Evolutionary conservation across 345 rosid genomes (phyloP), one percentile per base, ranked within the genome.

Genomic region (Lagerstroemia speciosa): DNA sequence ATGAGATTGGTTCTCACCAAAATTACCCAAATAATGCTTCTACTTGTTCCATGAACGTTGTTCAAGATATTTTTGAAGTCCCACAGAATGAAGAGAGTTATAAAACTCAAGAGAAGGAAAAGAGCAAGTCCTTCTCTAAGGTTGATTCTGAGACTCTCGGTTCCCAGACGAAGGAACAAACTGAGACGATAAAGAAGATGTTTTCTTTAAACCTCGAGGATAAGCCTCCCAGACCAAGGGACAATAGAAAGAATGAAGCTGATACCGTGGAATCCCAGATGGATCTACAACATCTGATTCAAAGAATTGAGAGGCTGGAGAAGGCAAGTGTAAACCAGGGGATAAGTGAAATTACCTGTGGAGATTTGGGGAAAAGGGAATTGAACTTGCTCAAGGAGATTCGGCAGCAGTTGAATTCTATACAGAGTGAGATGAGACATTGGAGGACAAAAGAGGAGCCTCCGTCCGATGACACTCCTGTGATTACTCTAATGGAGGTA

Each of bases 11-110:
- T 48, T 74, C 73, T 67, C 57, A 64, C 31, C 80, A 73, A 8
- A 73, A 34, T 34, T 80, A 77, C 55, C 67, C 40, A n/a, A 12
- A 64, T 33, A 45, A 73, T 67, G 63, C 76, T 64, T 50, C 69
- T 43, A 29, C 24, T 43, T 57, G 62, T 60, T 72, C 86, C 5
- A 70, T 85, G 6, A 72, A 73, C 71, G 78, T 30, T 27, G 33
- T 88, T 2, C 89, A 82, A 26, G 97, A 90, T 69, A 68, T 83
- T n/a, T 87, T 75, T 50, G 96, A 90, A 79, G 93, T 93, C 68
- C 87, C 91, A 1, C 73, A 62, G 77, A 69, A 41, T 19, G 69
- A 64, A 16, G 81, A 73, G 46, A 77, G 20, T 3, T 24, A 71
- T 22, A 78, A 73, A 64, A 22, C 30, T 65, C 62, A 29, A 10